Conservation (phyloP, 2,329 filamentous ascomycete genomes). For the Epichloe aotearoae region DNA sequence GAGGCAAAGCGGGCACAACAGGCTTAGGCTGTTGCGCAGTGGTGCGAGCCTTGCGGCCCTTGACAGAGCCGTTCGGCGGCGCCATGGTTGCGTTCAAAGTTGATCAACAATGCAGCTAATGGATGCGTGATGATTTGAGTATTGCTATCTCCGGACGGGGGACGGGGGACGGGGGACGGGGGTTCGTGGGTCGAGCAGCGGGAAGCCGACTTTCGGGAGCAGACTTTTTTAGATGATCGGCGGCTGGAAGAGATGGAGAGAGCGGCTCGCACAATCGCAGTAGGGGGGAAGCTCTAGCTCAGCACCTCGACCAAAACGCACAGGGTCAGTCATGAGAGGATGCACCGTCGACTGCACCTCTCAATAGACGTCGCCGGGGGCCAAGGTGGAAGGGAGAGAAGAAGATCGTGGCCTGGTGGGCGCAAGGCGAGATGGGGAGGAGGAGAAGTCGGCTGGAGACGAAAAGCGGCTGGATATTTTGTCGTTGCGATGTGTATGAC, state of each 20-base stretch:
- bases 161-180: no score
- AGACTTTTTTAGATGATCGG: background rate
- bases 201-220: background rate
- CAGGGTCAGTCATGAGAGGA: conserved; percentile 16
- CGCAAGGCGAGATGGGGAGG: background rate
- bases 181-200: background rate
- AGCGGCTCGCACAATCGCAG: background rate
- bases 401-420: conserved; percentile 2
- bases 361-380: conserved; percentile 10
- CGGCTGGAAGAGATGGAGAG: background rate
- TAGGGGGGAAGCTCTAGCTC: conserved; percentile 11
- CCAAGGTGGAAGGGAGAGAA: conserved; percentile 1
- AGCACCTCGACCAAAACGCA: conserved; percentile 20
- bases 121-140: background rate
- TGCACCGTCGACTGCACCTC: conserved; percentile 11
- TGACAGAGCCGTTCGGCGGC: conserved; percentile 19
- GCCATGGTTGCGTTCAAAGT: conserved; percentile 15
- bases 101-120: background rate
- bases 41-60: conserved; percentile 17
- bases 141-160: background rate
- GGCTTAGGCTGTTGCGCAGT: conserved; percentile 20
- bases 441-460: background rate
- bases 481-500: background rate
- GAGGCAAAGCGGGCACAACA: conserved; percentile 25
- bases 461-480: no score